Percentiles rank a stretch among this genome's conserved stretches.
These are phyloP conservation scores for Tricholoma terreum DNA, from an alignment of 768 basidiomycete species.

Conservation along the genomic window DNA sequence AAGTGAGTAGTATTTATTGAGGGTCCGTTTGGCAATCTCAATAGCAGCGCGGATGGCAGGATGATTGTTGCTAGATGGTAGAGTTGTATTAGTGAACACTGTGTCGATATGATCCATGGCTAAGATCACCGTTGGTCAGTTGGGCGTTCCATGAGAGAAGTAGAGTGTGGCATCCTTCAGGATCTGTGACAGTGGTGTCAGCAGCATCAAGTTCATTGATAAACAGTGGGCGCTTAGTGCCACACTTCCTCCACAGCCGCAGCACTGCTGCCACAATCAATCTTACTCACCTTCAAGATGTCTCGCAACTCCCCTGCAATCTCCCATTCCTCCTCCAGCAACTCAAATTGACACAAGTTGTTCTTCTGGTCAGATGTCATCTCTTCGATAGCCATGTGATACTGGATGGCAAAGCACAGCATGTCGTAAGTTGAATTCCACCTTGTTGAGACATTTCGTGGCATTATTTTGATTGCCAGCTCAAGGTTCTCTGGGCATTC, in stretches of 20 bases:
- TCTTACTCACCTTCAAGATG: too few species aligned
- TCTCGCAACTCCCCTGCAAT: too few species aligned
- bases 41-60: slow-evolving; percentile 23
- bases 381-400: too few species aligned
- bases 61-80: not conserved
- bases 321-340: too few species aligned
- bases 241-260: not conserved
- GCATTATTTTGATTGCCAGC: slow-evolving; percentile 24
- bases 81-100: not conserved
- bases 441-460: slow-evolving; percentile 33
- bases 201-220: not conserved
- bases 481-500: slow-evolving; percentile 7
- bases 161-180: slow-evolving; percentile 32
- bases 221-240: not conserved
- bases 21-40: slow-evolving; percentile 19
- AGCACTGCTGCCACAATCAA: not conserved
- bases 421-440: slow-evolving; percentile 31
- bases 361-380: too few species aligned
- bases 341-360: too few species aligned
- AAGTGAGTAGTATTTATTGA: slow-evolving; percentile 30
- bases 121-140: slow-evolving; percentile 33
- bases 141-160: slow-evolving; percentile 21
- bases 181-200: slow-evolving; percentile 19
- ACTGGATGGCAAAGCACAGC: too few species aligned
- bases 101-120: slow-evolving; percentile 24